Conservation (phyloP, 164 flowering plant genomes). For the Macadamia integrifolia region DNA sequence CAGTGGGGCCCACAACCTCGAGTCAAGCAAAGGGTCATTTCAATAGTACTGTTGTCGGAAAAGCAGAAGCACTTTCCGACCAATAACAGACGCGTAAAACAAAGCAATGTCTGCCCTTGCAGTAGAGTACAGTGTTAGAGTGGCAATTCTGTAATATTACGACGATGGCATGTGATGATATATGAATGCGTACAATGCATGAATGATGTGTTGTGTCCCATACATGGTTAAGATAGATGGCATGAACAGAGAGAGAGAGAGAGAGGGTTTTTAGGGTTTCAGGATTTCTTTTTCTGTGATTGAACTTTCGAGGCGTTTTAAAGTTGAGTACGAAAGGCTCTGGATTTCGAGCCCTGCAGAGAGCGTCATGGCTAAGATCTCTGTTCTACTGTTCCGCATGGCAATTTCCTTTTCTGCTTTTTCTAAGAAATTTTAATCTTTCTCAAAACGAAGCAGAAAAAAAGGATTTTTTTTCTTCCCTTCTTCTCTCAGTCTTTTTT, state of each 20-base stretch:
- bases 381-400: neutral
- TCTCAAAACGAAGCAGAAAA: too few species aligned
- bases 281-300: neutral
- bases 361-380: neutral
- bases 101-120: too few species aligned
- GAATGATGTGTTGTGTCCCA: too few species aligned
- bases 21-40: neutral
- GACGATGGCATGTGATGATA: neutral
- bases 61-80: neutral
- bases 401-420: neutral
- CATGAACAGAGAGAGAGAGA: neutral
- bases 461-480: too few species aligned
- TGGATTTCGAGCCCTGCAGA: constrained; percentile 15
- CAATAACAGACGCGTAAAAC: neutral
- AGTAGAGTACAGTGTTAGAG: too few species aligned
- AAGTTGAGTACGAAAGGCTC: constrained; percentile 18
- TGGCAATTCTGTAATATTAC: neutral
- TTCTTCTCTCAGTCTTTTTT: too few species aligned
- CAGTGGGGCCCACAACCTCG: neutral
- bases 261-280: too few species aligned
- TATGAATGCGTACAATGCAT: neutral
- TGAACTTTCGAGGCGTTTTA: constrained; percentile 12
- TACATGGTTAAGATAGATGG: neutral
- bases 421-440: too few species aligned
- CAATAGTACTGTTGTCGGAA: neutral